Base-by-base conservation (phyloP, 495 filamentous ascomycete species). In the Cudoniella acicularis region DNA sequence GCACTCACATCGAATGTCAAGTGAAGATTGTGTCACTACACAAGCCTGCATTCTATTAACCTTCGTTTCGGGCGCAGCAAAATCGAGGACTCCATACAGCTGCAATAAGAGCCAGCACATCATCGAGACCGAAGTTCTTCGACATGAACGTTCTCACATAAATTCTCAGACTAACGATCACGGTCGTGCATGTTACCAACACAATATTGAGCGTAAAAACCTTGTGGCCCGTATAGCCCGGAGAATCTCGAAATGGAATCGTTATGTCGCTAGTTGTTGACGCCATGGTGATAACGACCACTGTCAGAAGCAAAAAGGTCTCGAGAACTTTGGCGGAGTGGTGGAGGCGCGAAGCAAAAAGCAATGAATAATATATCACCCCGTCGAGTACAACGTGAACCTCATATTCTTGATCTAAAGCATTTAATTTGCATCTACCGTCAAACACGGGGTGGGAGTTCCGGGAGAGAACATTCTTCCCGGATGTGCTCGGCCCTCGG, bases 41-140 rank as follows among this genome's bases (percentile, higher is more conserved):
- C 41, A 10, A 30, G 22, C 43, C 13, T 27, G 45, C 36, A 13
- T 36, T 36, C 6, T 36, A 36, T 36, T 13, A 36, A 13, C 30
- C 30, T 36, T 36, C 4, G 4, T 36, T 13, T 36, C 13, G 13
- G 30, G 30, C n/a, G 13, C 13, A 36, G 4, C 30, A 36, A 36
- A 36, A 13, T 40, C 23, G 0, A 22, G 25, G 24, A 4, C 10
- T 21, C 8, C 66, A 43, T 60, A 70, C 69, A 40, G 51, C 70
- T 30, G 62, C 68, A 17, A 70, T 18, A 26, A 46, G 30, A 13
- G 68, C 64, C 8, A 72, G 25, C 10, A 20, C 49, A 61, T 72
- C 70, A 59, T 72, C 70, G n/a, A 67, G 55, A 2, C 70, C 70
- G 3, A 62, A 54, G 17, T 64, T 52, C 20, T 72, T 72, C 17